These are phyloP conservation scores for Cryptococcus sp. DNA, from an alignment of 1,284 basidiomycete genomes.

Conservation along the genomic window DNA sequence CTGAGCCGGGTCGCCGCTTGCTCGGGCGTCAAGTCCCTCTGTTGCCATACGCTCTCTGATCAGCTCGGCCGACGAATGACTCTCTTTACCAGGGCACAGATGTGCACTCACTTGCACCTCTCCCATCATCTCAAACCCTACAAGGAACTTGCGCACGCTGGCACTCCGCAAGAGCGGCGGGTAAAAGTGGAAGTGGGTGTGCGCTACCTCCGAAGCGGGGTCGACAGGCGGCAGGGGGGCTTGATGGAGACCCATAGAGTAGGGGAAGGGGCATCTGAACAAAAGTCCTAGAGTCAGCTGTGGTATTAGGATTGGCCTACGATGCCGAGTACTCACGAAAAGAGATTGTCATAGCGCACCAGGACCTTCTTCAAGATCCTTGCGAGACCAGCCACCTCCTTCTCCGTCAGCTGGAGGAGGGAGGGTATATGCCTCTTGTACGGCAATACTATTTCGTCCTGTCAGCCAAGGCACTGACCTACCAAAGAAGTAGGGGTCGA, in stretches of 20 bases:
- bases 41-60: background rate
- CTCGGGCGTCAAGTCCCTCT: conserved; percentile 82
- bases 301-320: too few species aligned
- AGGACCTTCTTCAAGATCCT: conserved; percentile 64
- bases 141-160: conserved; percentile 82
- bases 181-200: conserved; percentile 85
- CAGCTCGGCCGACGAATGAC: background rate
- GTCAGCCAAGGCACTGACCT: too few species aligned
- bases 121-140: conserved; percentile 91
- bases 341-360: conserved; percentile 79
- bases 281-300: conserved; percentile 4
- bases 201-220: conserved; percentile 56
- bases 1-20: conserved; percentile 72
- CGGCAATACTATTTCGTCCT: conserved; percentile 61
- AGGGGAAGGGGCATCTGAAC: conserved; percentile 73
- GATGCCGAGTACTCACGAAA: conserved; percentile 52
- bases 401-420: conserved; percentile 59
- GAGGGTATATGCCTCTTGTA: conserved; percentile 72
- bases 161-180: conserved; percentile 82
- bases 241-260: conserved; percentile 95
- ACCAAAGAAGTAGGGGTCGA: background rate
- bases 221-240: conserved; percentile 57
- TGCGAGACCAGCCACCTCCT: conserved; percentile 65
- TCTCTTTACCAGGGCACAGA: too few species aligned
- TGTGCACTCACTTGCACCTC: conserved; percentile 62